Base-by-base conservation (phyloP, 257 asterid genomes). In the Hygrophila difformis region DNA sequence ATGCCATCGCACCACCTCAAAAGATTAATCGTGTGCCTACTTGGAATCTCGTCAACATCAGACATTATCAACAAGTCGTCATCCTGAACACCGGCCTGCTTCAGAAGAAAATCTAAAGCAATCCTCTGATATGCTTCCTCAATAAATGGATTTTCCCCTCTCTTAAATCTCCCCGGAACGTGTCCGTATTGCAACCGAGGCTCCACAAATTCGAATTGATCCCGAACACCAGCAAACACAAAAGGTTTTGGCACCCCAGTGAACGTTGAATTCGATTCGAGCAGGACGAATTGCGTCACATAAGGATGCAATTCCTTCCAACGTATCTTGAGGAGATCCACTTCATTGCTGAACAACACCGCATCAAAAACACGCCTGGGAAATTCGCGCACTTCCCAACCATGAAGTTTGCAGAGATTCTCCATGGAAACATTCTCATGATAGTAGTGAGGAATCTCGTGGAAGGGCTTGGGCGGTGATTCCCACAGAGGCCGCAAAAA, bases 1-100 rank as follows among this genome's bases (percentile, higher is more conserved):
- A 72, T 72, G 33, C 70, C 84, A 44, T 72, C 72, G 3, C 84
- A 78, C 88, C 88, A 78, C 38, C 88, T 60, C 49, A 78, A 64
- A 20, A 78, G 81, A 28, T 78, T 53, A 6, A 78, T 64, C 8
- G 84, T 75, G 36, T 66, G 84, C 6, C 80, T 21, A 20, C 78
- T 78, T 0, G 81, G 88, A 9, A 78, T 75, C 61, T 78, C 88
- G 49, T 78, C 88, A 33, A 78, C 88, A 29, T 78, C 88, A 8
- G 88, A 78, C 88, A 78, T 78, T n/a, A 78, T 72, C 57, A 78
- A 61, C 62, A 78, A 53, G 68, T 78, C 88, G 23, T 78, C 88
- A 52, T 78, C 81, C 53, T 71, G 76, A 53, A 75, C 69, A 14
- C 84, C 88, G 12, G 88, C 81, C 48, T 64, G 51, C 42, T 51